phyloP scores from a whole-genome alignment of 441 rosid genomes.

The Dalechampia spathulata region DNA sequence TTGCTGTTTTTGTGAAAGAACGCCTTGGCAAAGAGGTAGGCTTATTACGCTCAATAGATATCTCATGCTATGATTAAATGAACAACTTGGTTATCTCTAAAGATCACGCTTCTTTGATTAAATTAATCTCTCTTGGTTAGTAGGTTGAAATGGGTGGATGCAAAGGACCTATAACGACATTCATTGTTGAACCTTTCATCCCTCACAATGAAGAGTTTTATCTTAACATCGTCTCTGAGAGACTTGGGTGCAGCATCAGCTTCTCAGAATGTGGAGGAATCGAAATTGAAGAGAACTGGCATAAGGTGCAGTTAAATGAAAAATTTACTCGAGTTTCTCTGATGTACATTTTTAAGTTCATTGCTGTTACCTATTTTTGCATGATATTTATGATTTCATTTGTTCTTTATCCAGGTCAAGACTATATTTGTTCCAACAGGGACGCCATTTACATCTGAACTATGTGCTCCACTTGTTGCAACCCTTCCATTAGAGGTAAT shows the following conservation, averaged over 20 bases:
- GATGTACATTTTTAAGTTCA: too few species aligned
- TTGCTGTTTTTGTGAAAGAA: constrained; percentile 67
- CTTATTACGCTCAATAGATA: background rate
- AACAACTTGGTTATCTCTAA: background rate
- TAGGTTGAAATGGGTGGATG: constrained; percentile 94
- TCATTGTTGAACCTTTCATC: constrained; percentile 85
- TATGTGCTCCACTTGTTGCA: constrained; percentile 83
- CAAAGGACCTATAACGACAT: constrained; percentile 84
- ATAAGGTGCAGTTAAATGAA: constrained; percentile 39
- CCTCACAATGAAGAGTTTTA: constrained; percentile 82
- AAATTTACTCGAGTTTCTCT: background rate
- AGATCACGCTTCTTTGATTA: background rate
- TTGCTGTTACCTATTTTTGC: background rate
- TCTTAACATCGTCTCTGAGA: constrained; percentile 68
- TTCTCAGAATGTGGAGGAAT: constrained; percentile 96
- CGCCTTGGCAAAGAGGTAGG: constrained; percentile 79
- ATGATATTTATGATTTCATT: background rate
- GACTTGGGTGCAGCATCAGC: constrained; percentile 77
- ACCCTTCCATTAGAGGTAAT: constrained; percentile 81
- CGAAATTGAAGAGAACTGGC: constrained; percentile 96
- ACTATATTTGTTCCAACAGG: constrained; percentile 63
- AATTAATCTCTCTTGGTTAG: background rate
- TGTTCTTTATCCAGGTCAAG: constrained; percentile 52
- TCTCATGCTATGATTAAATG: background rate
- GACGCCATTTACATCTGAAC: constrained; percentile 48